Evolutionary conservation across 1,139 yeast genomes (phyloP), one percentile per base, ranked within the genome.

Genomic region (Wickerhamiella infanticola): DNA sequence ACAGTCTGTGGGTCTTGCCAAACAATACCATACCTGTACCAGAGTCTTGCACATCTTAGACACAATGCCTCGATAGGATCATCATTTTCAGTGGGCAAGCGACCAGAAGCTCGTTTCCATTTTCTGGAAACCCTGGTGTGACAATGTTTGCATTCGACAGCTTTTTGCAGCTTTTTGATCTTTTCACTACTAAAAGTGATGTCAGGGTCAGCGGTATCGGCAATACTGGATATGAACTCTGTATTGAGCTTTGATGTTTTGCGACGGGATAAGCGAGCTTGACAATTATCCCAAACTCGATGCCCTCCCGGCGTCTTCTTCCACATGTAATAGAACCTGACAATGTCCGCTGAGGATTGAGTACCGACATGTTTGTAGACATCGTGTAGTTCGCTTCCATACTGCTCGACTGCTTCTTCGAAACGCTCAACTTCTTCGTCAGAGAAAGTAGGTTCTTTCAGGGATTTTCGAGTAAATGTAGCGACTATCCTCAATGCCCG

Each of bases 21-120:
- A n/a, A 70, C 69, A 1, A 83, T 79, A 0, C 88, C 96, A 60
- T 90, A 90, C 40, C 93, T 67, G 59, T 95, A 70, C 98, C 98
- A 90, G 39, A 90, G 61, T 48, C 80, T 70, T 0, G 96, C 95
- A 66, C 98, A 90, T 46, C 97, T 69, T 42, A 73, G 65, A 60
- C 98, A 90, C 18, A 90, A 65, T 0, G 86, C 95, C 8, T 68
- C 60, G 1, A 70, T 51, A 2, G 63, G 61, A 26, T 59, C 57
- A 5, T 57, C 58, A 3, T 50, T 51, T 4, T 59, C 64, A 0
- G 69, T 71, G 40, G 72, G 74, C 1, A 64, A 57, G 50, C 63
- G 68, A 0, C 93, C 94, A 0, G 93, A 81, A 1, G 81, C 74
- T 45, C 82, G 67, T 51, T 73, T 74, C 95, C 95, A 85, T 49